A percentile compares a stretch with the other conserved stretches of the same genome.
phyloP scores from a whole-genome alignment of 148 eudicot genomes.

The Fallopia convolvulus region DNA sequence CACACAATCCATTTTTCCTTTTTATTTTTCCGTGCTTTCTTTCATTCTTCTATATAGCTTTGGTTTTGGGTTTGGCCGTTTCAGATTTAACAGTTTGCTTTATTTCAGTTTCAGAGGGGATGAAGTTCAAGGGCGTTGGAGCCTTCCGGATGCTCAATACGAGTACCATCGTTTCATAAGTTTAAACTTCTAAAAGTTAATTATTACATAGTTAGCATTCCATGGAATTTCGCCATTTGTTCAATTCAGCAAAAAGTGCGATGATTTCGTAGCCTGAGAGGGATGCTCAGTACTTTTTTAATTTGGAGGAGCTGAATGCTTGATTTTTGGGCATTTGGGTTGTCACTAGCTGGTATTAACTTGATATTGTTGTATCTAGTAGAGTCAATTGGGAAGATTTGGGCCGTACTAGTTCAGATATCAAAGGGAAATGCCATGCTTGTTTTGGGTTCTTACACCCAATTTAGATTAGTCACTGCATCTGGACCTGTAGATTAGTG shows the following conservation, averaged over 20 bases:
- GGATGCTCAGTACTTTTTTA: not conserved
- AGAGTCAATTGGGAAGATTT: conserved; percentile 20
- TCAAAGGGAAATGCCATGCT: conserved; percentile 33
- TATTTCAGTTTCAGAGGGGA: conserved; percentile 12
- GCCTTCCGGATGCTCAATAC: conserved; percentile 1
- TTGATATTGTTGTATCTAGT: conserved; percentile 18
- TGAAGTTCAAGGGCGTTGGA: conserved; percentile 12
- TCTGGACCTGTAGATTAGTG: conserved; percentile 3
- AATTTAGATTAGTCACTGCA: conserved; percentile 17
- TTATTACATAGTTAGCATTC: not conserved
- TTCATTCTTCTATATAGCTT: not conserved
- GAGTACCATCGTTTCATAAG: not conserved
- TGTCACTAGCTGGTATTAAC: conserved; percentile 12
- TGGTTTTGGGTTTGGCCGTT: not conserved
- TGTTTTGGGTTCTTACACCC: conserved; percentile 20
- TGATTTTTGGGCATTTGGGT: conserved; percentile 14
- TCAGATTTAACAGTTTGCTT: conserved; percentile 12
- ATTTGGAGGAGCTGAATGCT: conserved; percentile 12
- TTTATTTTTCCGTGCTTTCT: not conserved
- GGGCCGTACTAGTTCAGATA: conserved; percentile 12
- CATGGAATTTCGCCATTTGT: not conserved
- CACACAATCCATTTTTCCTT: not conserved
- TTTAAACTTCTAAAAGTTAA: not conserved
- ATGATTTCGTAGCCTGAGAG: conserved; percentile 10
- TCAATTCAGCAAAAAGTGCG: conserved; percentile 1